Evolutionary conservation across 768 basidiomycete genomes (phyloP).

Genomic region (Russula griseocarnosa): DNA sequence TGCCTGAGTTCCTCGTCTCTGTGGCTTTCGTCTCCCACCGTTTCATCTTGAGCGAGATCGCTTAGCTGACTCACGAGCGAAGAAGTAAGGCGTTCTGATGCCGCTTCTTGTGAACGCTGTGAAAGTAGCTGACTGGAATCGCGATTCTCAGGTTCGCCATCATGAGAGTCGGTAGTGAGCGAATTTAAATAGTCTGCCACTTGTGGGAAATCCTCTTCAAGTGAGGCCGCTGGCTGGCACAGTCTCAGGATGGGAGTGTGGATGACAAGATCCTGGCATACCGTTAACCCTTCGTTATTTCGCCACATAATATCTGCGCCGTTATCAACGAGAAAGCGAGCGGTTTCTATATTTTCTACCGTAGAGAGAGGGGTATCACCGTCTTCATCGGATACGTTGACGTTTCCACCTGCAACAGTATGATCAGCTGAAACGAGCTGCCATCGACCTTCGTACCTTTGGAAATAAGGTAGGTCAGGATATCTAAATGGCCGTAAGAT

Average conservation of each 20-base stretch:
- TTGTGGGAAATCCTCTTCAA: slow-evolving; percentile 65
- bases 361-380: slow-evolving; percentile 92
- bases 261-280: slow-evolving; percentile 37
- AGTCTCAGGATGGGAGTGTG: neutral
- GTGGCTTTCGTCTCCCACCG: slow-evolving; percentile 53
- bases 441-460: slow-evolving; percentile 44
- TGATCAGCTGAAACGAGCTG: slow-evolving; percentile 8
- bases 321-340: slow-evolving; percentile 70
- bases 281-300: slow-evolving; percentile 74
- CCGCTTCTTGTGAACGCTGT: slow-evolving; percentile 62
- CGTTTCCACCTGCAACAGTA: slow-evolving; percentile 62
- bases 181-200: slow-evolving; percentile 59
- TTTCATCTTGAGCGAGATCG: slow-evolving; percentile 60
- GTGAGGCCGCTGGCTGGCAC: slow-evolving; percentile 62
- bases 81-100: slow-evolving; percentile 66
- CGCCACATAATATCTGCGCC: slow-evolving; percentile 61
- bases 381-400: slow-evolving; percentile 80
- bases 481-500: slow-evolving; percentile 76
- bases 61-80: slow-evolving; percentile 61
- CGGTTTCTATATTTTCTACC: slow-evolving; percentile 76
- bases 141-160: slow-evolving; percentile 9
- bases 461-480: slow-evolving; percentile 75
- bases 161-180: slow-evolving; percentile 30
- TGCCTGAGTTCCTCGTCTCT: slow-evolving; percentile 56
- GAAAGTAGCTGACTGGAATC: slow-evolving; percentile 41